Evolutionary conservation across 2,329 filamentous ascomycete species (phyloP).

Genomic region (Colletotrichum plurivorum): DNA sequence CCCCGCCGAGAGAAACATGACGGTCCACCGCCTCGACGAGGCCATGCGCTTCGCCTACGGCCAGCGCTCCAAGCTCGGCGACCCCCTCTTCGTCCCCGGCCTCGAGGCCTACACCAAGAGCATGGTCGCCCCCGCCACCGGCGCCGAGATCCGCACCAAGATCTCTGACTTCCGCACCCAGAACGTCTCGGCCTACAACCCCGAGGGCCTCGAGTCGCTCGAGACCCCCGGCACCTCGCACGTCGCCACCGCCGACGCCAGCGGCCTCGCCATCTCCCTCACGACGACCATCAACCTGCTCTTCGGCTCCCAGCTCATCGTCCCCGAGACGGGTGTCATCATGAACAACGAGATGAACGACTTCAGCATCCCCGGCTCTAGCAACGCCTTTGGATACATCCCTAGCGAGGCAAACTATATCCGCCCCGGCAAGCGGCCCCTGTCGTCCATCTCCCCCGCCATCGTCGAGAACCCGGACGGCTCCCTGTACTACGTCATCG

Average conservation of each 20-base stretch:
- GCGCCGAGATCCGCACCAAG: slow-evolving; percentile 64
- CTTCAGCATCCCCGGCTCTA: slow-evolving; percentile 80
- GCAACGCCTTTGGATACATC: slow-evolving; percentile 83
- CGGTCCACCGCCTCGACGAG: slow-evolving; percentile 86
- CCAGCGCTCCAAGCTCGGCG: slow-evolving; percentile 79
- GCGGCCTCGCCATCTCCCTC: slow-evolving; percentile 80
- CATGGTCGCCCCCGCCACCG: slow-evolving; percentile 74
- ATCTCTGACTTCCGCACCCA: slow-evolving; percentile 58
- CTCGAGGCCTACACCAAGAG: slow-evolving; percentile 73
- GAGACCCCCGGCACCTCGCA: slow-evolving; percentile 79
- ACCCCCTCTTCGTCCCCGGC: slow-evolving; percentile 77
- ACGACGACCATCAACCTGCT: slow-evolving; percentile 87
- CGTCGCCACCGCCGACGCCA: slow-evolving; percentile 76
- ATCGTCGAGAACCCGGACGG: slow-evolving; percentile 82
- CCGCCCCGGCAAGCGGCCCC: slow-evolving; percentile 80
- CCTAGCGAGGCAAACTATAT: slow-evolving; percentile 83
- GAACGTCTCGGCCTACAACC: slow-evolving; percentile 60
- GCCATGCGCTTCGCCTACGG: slow-evolving; percentile 88
- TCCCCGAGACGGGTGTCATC: slow-evolving; percentile 86
- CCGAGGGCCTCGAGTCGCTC: slow-evolving; percentile 60
- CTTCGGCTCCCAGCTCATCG: slow-evolving; percentile 82
- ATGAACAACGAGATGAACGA: slow-evolving; percentile 78
- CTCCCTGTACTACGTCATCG: slow-evolving; percentile 78
- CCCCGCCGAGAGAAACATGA: slow-evolving; percentile 67
- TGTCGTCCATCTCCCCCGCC: slow-evolving; percentile 82